These are phyloP conservation scores for Peronospora destructor DNA, from an alignment of 352 stramenopile genomes.

Conservation along the genomic window DNA sequence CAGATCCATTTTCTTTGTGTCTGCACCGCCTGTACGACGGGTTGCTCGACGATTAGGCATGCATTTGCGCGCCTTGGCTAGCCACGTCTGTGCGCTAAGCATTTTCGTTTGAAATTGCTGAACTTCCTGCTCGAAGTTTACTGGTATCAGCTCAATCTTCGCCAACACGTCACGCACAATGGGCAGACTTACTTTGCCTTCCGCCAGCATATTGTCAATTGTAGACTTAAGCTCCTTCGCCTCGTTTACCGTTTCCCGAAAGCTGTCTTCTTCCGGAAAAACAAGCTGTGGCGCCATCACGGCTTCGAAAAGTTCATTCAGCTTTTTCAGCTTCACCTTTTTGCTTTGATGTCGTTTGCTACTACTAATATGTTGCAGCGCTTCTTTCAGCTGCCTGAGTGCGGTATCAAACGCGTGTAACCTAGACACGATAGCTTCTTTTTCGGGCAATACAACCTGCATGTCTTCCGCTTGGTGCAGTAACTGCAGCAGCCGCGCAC, in stretches of 20 bases:
- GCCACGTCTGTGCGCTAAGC: constrained; percentile 75
- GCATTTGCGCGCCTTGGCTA: constrained; percentile 81
- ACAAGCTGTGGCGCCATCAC: constrained; percentile 38
- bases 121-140: constrained; percentile 79
- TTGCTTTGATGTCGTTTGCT: constrained; percentile 57
- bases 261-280: constrained; percentile 54
- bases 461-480: constrained; percentile 59
- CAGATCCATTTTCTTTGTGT: constrained; percentile 79
- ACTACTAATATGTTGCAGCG: constrained; percentile 39
- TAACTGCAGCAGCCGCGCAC: constrained; percentile 40
- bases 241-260: constrained; percentile 49
- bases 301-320: constrained; percentile 44
- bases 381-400: constrained; percentile 56
- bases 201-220: constrained; percentile 57
- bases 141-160: constrained; percentile 77
- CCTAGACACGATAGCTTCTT: constrained; percentile 31
- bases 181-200: constrained; percentile 79
- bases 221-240: constrained; percentile 51
- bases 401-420: constrained; percentile 49
- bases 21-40: constrained; percentile 38
- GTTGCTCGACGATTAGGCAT: constrained; percentile 72
- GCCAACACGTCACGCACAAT: constrained; percentile 75
- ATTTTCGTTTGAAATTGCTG: constrained; percentile 81
- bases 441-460: constrained; percentile 37
- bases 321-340: constrained; percentile 49